Base-by-base conservation (phyloP, 108 stramenopile species). In the Fragilaria crotonensis region DNA sequence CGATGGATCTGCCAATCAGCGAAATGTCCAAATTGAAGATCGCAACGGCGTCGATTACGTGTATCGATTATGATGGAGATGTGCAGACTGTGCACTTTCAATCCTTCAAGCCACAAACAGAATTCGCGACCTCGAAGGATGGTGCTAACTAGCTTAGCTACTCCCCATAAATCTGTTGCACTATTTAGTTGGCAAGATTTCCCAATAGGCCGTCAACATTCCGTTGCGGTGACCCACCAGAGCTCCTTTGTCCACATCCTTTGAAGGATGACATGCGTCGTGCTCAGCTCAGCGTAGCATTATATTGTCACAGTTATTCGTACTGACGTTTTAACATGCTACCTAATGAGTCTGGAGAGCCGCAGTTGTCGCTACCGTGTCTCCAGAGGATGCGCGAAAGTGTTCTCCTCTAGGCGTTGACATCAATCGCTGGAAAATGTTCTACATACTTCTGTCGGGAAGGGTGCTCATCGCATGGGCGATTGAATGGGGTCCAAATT, bases 401-500 rank as follows among this genome's bases (percentile, higher is more conserved):
- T n/a, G n/a, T n/a, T n/a, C n/a, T n/a, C n/a, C n/a, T n/a, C n/a
- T 41, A 41, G 14, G 11, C 36, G 14, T 41, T 14, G 14, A 41
- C 54, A 4, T 83, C 79, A 41, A 81, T 45, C 4, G 30, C 52
- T 32, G 32, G n/a, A 62, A 57, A 89, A 2, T 31, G 54, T 27
- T 65, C 45, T 0, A 87, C 83, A 57, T 89, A 94, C 58, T 80
- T 78, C 51, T 75, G 65, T 49, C 93, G 69, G 48, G 82, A 86
- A 3, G 72, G 75, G 62, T 91, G 90, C 41, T 87, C 86, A 46
- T 91, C 90, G 52, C 79, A 80, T 4, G 88, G 88, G 49, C 91
- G 78, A 66, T 96, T 96, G 73, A 93, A 93, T 0, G 97, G 97
- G 11, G 97, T 97, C 97, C 97, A 98, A 9, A 98, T 78, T 30